These are phyloP conservation scores for Sporothrix variecibatus DNA, from an alignment of 2,329 filamentous ascomycete species.

Conservation along the genomic window DNA sequence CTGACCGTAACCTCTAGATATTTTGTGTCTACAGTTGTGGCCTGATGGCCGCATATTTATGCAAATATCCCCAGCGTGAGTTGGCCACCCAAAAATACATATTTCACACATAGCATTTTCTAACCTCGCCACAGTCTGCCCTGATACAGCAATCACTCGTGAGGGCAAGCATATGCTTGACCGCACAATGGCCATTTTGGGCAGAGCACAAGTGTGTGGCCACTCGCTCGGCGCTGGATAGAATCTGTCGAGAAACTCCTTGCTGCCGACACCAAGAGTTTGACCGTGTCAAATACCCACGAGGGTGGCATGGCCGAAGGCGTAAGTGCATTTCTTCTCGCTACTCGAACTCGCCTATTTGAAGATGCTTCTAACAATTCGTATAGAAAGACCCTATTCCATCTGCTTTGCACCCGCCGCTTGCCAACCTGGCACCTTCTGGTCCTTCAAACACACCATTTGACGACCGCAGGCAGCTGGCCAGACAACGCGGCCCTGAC, in stretches of 20 bases:
- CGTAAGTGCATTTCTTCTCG: constrained; percentile 32
- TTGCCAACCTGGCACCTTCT: constrained; percentile 27
- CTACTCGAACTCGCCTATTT: background rate
- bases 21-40: constrained; percentile 57
- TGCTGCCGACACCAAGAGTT: constrained; percentile 45
- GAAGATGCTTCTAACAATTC: background rate
- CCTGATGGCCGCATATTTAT: constrained; percentile 52
- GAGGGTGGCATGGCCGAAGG: constrained; percentile 54
- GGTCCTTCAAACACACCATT: constrained; percentile 29
- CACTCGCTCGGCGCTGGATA: constrained; percentile 52
- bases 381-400: constrained; percentile 33
- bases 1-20: constrained; percentile 34
- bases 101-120: background rate
- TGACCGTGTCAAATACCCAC: constrained; percentile 35
- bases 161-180: constrained; percentile 49
- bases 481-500: constrained; percentile 21
- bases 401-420: constrained; percentile 31
- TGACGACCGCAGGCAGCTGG: constrained; percentile 27
- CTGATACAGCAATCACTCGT: constrained; percentile 41
- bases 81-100: background rate
- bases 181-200: constrained; percentile 47
- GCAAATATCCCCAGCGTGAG: constrained; percentile 43
- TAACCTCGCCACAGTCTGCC: constrained; percentile 40
- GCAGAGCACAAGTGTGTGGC: constrained; percentile 53
- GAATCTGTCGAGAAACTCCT: constrained; percentile 48